Base-by-base conservation (phyloP, 1,284 basidiomycete species). In the Boletus calvinii region DNA sequence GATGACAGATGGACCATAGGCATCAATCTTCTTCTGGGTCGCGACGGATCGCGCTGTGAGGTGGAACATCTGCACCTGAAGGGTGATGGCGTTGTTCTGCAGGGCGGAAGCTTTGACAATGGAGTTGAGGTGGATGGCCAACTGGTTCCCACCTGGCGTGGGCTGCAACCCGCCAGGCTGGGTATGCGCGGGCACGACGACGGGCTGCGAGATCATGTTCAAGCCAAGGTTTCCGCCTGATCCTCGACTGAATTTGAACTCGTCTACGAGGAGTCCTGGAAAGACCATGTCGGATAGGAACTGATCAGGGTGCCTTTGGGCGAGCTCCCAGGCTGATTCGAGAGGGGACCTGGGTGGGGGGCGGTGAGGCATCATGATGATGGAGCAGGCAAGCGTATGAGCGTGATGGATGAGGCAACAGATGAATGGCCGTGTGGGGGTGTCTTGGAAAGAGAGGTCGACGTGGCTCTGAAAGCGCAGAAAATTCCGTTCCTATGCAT, bases 121-220 rank as follows among this genome's bases (percentile, higher is more conserved):
- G 4, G 40, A 48, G 26, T 48, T 54, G 18, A 58, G 58, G 34
- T 57, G 56, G 5, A 59, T 41, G 15, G 48, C 44, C 30, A 59
- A 20, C 4, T 45, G 6, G 9, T 47, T 42, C 13, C 7, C 32
- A 1, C 0, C 12, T 18, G 35, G 1, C 11, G 30, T 17, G 18
- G 50, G 48, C 13, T 18, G 9, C 17, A 45, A 38, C 13, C 39
- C 39, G 17, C 47, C 46, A 11, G 20, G 6, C 10, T n/a, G 2
- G 12, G 53, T 46, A 1, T 59, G 38, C 6, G 38, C 45, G 4
- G 54, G 45, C 5, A 44, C 12, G 6, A 29, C 13, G 20, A 47
- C 13, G 18, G 31, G 26, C 1, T 41, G 43, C 6, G 47, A 57
- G 37, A 57, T 57, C 56, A 57, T 57, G 41, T 60, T 59, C 17